phyloP scores from a whole-genome alignment of 345 rosid genomes.

The Arabidopsis suecica region DNA sequence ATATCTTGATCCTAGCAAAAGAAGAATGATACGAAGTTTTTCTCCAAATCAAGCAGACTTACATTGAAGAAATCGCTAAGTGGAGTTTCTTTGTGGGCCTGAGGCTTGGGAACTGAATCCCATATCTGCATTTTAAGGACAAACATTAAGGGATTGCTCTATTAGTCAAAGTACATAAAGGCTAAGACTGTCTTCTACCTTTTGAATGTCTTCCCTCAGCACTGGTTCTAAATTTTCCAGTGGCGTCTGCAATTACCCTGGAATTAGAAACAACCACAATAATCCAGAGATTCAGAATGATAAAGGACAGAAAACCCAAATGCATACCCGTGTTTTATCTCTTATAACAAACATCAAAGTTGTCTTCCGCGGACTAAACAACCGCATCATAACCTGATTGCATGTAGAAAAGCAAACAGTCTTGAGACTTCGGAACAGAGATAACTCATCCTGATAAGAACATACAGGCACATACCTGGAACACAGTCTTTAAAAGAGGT shows the following conservation, averaged over 20 bases:
- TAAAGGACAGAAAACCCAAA: background rate
- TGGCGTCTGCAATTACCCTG: conserved; percentile 73
- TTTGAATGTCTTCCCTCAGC: conserved; percentile 95
- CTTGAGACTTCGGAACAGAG: conserved; percentile 26
- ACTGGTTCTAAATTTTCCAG: conserved; percentile 93
- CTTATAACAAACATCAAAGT: conserved; percentile 98
- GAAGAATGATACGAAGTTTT: conserved; percentile 32
- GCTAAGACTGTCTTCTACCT: conserved; percentile 53
- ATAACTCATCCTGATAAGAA: conserved; percentile 29
- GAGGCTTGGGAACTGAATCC: conserved; percentile 95
- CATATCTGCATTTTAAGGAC: conserved; percentile 72
- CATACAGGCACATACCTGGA: conserved; percentile 66
- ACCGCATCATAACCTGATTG: conserved; percentile 95
- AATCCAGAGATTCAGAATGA: conserved; percentile 2
- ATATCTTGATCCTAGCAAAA: conserved; percentile 19
- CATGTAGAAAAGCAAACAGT: conserved; percentile 30
- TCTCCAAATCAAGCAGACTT: conserved; percentile 38
- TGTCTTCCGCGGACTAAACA: conserved; percentile 99
- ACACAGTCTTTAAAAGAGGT: conserved; percentile 96
- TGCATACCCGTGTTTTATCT: conserved; percentile 88
- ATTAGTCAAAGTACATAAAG: conserved; percentile 28
- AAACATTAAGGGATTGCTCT: conserved; percentile 26
- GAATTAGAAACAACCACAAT: conserved; percentile 32
- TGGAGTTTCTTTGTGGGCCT: conserved; percentile 91
- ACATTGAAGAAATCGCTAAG: conserved; percentile 97